Base-by-base conservation (phyloP, 1,284 basidiomycete genomes). In the Anthracocystis panici-leucophaei region DNA sequence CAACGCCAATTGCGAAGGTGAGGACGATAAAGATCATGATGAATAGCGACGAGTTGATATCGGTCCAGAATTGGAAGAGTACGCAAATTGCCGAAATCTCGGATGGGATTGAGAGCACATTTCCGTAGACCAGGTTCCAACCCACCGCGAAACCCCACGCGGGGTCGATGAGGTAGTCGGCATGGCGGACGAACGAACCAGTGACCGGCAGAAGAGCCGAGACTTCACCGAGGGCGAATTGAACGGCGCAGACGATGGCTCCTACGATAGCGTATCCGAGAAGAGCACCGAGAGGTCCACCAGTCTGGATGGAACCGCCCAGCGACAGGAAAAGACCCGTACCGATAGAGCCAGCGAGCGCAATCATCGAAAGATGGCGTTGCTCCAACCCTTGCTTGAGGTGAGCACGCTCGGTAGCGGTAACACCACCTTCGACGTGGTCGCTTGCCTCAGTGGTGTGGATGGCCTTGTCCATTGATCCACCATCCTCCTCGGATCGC, bases 111-210 rank as follows among this genome's bases (percentile, higher is more conserved):
- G 92, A 85, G 67, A 88, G 87, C 9, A 84, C n/a, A 48, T 74
- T 72, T 31, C 74, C 79, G 50, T 72, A 78, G 6, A 74, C 77
- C 92, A 92, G 89, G 92, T 87, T 10, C 92, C 89, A 64, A 89
- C 91, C 45, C 89, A 82, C 41, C 89, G 80, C 67, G 38, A 79
- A 77, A 1, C 91, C 90, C 73, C 93, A 88, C 0, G 92, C 91
- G 7, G 91, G 90, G 80, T 92, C 90, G 27, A 93, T 91, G 81
- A 93, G 93, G 56, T 91, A 90, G 75, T 90, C 90, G 5, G 93
- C 92, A 33, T 94, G 88, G 50, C 89, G 91, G 84, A 95, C 91
- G 82, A 93, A 92, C 3, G 93, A 90, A 65, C 90, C 91, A 55
- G 87, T 76, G 65, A 88, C 86, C 45, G 86, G 86, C 31, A 92